Evolutionary conservation across 768 basidiomycete genomes (phyloP), one percentile per base, ranked within the genome.

Genomic region (Leccinum uliginosum): DNA sequence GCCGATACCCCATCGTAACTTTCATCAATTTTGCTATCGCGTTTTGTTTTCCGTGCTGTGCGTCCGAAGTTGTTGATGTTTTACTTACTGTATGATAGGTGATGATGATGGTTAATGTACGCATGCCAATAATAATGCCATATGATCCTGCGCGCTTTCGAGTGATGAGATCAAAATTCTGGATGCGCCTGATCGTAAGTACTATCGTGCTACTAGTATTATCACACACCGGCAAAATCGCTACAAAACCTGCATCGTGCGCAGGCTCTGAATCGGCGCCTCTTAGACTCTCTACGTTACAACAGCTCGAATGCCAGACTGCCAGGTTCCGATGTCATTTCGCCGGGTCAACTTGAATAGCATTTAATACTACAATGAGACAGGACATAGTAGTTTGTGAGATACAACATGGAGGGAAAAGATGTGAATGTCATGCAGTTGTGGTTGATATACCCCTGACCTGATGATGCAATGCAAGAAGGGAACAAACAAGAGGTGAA

Each of bases 251-350:
- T 26, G 11, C 30, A 4, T 30, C 9, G 27, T 29, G 9, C 27
- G 29, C 29, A 10, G 3, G n/a, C 17, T 10, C n/a, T n/a, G n/a
- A n/a, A n/a, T n/a, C 40, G 10, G 40, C 40, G 4, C 5, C 12
- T 40, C n/a, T 19, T 29, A 9, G 29, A 9, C 23, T 32, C 53
- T 72, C 67, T 32, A 89, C 84, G 71, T 96, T 96, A 68, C 85
- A 83, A 72, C 93, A 96, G n/a, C 67, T 93, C 88, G 65, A 94
- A 89, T 6, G 86, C 86, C 46, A 94, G 94, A 32, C 75, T 80
- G 9, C 91, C 93, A 30, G 95, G 95, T 74, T 95, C 93, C 11
- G 91, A 89, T n/a, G 75, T 75, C 56, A 5, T 32, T 9, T 32
- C 15, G 35, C 17, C 35, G n/a, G 35, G 9, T 43, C 40, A 19